Base-by-base conservation (phyloP, 2,329 filamentous ascomycete species). In the Grosmannia clavigera region DNA sequence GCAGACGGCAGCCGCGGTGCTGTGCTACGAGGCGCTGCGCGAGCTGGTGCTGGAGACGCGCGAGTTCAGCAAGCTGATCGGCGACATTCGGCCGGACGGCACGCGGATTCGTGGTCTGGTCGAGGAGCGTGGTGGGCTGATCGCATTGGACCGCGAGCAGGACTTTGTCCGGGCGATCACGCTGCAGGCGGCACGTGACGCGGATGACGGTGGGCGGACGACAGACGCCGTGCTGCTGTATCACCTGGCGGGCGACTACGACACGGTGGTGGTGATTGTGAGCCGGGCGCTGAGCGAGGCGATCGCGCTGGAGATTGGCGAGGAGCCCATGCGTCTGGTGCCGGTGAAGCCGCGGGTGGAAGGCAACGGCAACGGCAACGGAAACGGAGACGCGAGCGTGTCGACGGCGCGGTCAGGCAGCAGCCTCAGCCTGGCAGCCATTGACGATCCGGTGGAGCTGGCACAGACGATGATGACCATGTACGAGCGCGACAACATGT, bases 11-110 rank as follows among this genome's bases (percentile, higher is more conserved):
- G 52, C 92, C 96, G 70, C 82, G 85, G 58, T 83, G 55, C 82
- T 96, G 46, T 97, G 92, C 73, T 90, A 96, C 72, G 90, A 96
- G 72, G 92, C 91, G 7, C 78, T 99, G 61, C 88, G 92, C 43
- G 94, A 97, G 72, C 84, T 97, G 60, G 91, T 96, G 31, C 80
- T 99, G n/a, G 94, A 99, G 74, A 96, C 92, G 25, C 85, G 92
- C 65, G 94, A 99, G 70, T 99, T 97, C 72, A 92, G 92, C 68
- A 88, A 90, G 68, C 78, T 99, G 16, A 84, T 99, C 56, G 94
- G 95, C 58, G 95, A 99, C 70, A 91, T 99, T 67, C 83, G 85
- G 62, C 83, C 84, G 1, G 90, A 97, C 69, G 94, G 94, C 27
- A 86, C 84, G 63, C 86, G 92, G 61, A 90, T 96, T 66, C 84